Percentiles rank a stretch among this genome's conserved stretches.
Evolutionary conservation across 371 early-diverging fungal genomes (phyloP).

Genomic region (Rhizopus sp.): DNA sequence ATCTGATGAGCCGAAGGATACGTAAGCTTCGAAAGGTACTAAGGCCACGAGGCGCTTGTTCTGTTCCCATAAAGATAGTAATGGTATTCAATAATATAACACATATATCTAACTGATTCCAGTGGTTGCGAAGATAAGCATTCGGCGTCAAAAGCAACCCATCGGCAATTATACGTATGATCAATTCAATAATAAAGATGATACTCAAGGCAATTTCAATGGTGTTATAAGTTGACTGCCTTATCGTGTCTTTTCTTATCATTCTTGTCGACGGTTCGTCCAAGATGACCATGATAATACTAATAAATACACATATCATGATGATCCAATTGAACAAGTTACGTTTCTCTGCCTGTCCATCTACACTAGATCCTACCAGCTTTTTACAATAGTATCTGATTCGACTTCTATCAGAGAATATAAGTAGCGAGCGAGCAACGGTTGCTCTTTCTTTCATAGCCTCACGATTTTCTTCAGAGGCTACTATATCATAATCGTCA

Average conservation of each 20-base stretch:
- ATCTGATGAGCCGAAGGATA: constrained; percentile 60
- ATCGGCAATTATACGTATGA: constrained; percentile 56
- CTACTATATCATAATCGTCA: constrained; percentile 45
- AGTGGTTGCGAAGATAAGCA: constrained; percentile 53
- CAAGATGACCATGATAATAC: constrained; percentile 57
- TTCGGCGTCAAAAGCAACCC: constrained; percentile 54
- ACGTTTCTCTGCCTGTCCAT: constrained; percentile 41
- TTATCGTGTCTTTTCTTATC: constrained; percentile 29
- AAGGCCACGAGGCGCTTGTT: constrained; percentile 39
- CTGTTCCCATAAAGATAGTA: constrained; percentile 41
- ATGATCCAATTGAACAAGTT: constrained; percentile 63
- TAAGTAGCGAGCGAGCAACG: constrained; percentile 29
- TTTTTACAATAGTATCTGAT: constrained; percentile 42
- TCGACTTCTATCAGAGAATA: constrained; percentile 39
- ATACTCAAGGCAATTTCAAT: constrained; percentile 50
- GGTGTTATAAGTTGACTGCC: constrained; percentile 34
- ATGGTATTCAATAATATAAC: constrained; percentile 54
- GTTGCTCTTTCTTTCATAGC: constrained; percentile 28
- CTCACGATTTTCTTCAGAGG: constrained; percentile 48
- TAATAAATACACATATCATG: constrained; percentile 57
- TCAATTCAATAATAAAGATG: constrained; percentile 54
- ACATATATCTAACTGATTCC: constrained; percentile 58
- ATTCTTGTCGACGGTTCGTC: constrained; percentile 58
- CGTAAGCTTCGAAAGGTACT: constrained; percentile 57
- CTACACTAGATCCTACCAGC: constrained; percentile 36